phyloP scores from a whole-genome alignment of 2,329 filamentous ascomycete genomes.

The Aureobasidium subglaciale region DNA sequence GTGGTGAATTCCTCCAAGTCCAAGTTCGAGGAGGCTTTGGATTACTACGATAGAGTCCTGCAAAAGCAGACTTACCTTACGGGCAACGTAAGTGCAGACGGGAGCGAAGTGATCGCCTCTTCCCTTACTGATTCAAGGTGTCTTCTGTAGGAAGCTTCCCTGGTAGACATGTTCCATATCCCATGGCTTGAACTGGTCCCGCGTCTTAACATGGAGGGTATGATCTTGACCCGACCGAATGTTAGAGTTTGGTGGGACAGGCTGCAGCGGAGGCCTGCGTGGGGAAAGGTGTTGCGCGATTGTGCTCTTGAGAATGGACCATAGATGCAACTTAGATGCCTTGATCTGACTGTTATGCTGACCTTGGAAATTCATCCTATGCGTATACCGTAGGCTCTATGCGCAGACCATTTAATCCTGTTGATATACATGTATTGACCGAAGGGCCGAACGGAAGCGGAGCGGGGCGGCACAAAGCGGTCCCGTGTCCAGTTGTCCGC shows the following conservation, averaged over 20 bases:
- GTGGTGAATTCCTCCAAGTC: neutral
- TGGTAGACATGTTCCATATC: constrained; percentile 11
- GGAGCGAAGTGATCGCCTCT: too few relatives aligned
- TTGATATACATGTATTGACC: too few relatives aligned
- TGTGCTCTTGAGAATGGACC: neutral
- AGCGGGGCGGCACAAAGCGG: too few relatives aligned
- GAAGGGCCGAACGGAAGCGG: too few relatives aligned
- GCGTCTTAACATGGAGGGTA: neutral
- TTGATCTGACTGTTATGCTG: neutral
- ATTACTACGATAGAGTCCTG: constrained; percentile 9
- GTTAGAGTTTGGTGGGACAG: constrained; percentile 3
- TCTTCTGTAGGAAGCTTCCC: neutral
- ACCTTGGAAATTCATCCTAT: neutral
- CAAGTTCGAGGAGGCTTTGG: neutral
- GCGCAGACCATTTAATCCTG: too few relatives aligned
- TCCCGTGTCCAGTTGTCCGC: too few relatives aligned
- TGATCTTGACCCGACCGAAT: neutral
- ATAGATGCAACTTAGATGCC: neutral
- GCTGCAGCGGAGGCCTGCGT: neutral
- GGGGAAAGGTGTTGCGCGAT: neutral
- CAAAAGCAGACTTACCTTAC: neutral
- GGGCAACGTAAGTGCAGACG: neutral
- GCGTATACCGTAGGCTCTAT: too few relatives aligned
- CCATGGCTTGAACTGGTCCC: constrained; percentile 5
- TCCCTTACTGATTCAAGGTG: neutral